Percentiles rank a stretch among this genome's conserved stretches.
Conservation (phyloP, 164 flowering plant genomes). For the Kalanchoe fedtschenkoi region DNA sequence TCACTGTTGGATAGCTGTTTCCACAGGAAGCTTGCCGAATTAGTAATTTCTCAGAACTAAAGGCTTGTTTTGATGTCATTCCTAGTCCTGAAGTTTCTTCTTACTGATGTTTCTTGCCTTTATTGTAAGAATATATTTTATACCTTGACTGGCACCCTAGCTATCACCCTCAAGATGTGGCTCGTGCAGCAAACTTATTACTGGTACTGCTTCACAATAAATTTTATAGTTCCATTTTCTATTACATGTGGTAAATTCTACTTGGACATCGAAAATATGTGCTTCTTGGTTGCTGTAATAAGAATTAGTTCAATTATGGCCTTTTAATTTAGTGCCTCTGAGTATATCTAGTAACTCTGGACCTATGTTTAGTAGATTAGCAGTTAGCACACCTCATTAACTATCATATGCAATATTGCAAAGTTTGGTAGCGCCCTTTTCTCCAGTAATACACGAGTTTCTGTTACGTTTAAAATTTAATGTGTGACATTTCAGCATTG, state of each 20-base stretch:
- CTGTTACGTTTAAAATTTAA: neutral
- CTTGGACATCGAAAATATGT: neutral
- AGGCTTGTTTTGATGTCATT: neutral
- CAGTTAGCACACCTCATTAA: neutral
- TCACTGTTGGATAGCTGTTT: neutral
- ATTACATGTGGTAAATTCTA: neutral
- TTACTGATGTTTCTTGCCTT: neutral
- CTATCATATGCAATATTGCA: neutral
- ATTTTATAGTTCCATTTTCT: neutral
- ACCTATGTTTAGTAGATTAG: neutral
- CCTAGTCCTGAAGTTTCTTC: neutral
- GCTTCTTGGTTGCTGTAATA: neutral
- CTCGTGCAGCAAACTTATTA: slow-evolving; percentile 78
- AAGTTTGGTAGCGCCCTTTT: no score
- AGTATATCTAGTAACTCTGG: neutral
- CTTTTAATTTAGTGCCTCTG: neutral
- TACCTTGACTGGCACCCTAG: slow-evolving; percentile 57
- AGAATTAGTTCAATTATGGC: neutral
- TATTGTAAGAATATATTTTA: slow-evolving; percentile 5
- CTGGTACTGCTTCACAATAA: slow-evolving; percentile 36
- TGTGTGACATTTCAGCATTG: neutral
- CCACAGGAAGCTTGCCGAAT: neutral
- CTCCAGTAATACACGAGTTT: neutral
- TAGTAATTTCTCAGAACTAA: neutral
- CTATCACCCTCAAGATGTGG: slow-evolving; percentile 88